phyloP scores from a whole-genome alignment of 495 filamentous ascomycete species.

The Clohesyomyces aquaticus region DNA sequence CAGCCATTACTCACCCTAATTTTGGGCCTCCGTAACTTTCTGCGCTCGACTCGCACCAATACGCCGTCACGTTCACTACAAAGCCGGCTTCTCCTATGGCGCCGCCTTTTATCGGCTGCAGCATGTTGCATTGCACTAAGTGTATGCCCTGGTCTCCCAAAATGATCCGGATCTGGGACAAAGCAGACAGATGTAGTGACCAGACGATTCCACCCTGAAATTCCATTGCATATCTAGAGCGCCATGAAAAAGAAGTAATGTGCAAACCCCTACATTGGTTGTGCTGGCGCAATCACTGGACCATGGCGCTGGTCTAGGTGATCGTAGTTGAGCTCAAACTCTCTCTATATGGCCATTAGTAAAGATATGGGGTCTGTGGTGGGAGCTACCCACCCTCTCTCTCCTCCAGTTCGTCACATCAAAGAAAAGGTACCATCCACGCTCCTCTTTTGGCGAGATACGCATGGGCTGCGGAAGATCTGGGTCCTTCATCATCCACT shows the following conservation, averaged over 20 bases:
- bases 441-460: conserved; percentile 70
- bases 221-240: too few species aligned
- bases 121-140: neutral
- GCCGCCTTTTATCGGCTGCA: neutral
- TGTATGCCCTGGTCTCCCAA: too few species aligned
- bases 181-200: too few species aligned
- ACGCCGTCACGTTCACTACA: too few species aligned
- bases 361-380: conserved; percentile 11
- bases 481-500: conserved; percentile 91
- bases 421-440: conserved; percentile 88
- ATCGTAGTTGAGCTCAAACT: conserved; percentile 78
- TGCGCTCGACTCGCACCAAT: too few species aligned
- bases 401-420: conserved; percentile 83
- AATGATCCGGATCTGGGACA: too few species aligned
- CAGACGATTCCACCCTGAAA: too few species aligned
- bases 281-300: conserved; percentile 6
- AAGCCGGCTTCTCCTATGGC: too few species aligned
- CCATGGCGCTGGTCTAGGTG: conserved; percentile 69
- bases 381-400: conserved; percentile 65
- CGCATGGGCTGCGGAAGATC: conserved; percentile 67
- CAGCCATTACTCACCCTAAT: too few species aligned
- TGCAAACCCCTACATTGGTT: neutral
- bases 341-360: conserved; percentile 58
- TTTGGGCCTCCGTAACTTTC: too few species aligned
- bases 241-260: too few species aligned